Base-by-base conservation (phyloP, 2,329 filamentous ascomycete species). In the Alternaria incomplexa region DNA sequence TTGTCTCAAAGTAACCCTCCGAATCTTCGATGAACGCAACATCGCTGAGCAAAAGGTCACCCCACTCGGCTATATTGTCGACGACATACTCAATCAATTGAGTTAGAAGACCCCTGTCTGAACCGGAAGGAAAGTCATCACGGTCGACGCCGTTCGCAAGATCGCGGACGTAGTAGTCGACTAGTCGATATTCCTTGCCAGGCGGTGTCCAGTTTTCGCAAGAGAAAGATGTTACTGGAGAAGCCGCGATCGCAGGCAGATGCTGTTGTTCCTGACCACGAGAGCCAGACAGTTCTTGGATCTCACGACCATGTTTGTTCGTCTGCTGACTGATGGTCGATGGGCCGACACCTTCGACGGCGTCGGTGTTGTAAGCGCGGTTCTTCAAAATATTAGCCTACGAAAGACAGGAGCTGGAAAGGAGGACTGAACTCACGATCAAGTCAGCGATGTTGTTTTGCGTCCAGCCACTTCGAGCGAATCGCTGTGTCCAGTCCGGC, bases 171-270 rank as follows among this genome's bases (percentile, higher is more conserved):
- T 45, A 45, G 6, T 45, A 45, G 43, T 45, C 43, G 22, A 45
- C 17, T 6, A 45, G 43, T 23, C 12, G 20, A 11, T 22, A 13
- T 1, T 23, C 43, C 11, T 20, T 1, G 13, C 15, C 32, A 13
- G 43, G 43, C n/a, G 43, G 17, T 45, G 43, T 45, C 43, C 43
- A 45, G 11, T 2, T 23, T 13, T 13, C 17, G 12, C 43, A 45
- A 0, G 43, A 45, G 6, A 45, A 45, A 3, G 13, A 20, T 0
- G 43, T 45, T 1, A 23, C 43, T 22, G 17, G 17, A 45, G 0
- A 3, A 1, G 17, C 20, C 11, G 17, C 17, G 17, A 0, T 45
- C 0, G 0, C 20, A 20, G 43, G 0, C 0, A 22, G 0, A 0
- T 22, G 11, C 22, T 45, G 43, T 7, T 22, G 22, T 45, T 0